phyloP scores from a whole-genome alignment of 805 yeast genomes.

The Candida pseudoglaebosa region DNA sequence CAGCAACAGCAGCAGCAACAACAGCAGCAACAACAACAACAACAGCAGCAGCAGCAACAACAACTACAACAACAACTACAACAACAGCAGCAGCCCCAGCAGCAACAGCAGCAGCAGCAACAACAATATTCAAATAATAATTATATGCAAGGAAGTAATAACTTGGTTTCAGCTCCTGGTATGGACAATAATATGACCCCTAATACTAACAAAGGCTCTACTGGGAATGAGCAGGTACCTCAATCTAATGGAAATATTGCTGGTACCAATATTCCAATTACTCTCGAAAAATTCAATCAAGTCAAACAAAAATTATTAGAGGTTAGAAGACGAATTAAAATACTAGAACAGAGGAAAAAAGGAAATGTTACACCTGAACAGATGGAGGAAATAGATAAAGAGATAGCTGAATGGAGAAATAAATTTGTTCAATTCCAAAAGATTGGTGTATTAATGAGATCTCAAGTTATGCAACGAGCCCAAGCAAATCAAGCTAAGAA shows the following conservation, averaged over 20 bases:
- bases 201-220: background rate
- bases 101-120: background rate
- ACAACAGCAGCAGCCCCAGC: constrained; percentile 17
- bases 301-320: constrained; percentile 46
- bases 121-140: background rate
- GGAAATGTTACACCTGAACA: constrained; percentile 44
- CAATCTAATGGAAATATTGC: background rate
- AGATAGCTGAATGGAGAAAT: constrained; percentile 44
- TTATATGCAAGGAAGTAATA: background rate
- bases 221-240: background rate
- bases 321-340: constrained; percentile 46
- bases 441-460: constrained; percentile 45
- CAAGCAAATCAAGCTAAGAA: constrained; percentile 8
- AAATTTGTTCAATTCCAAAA: constrained; percentile 49
- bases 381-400: constrained; percentile 40
- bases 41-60: constrained; percentile 11
- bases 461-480: constrained; percentile 35
- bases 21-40: constrained; percentile 5
- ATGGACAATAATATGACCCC: background rate
- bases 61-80: constrained; percentile 33
- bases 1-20: constrained; percentile 8
- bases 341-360: constrained; percentile 46
- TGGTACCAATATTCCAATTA: constrained; percentile 10
- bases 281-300: constrained; percentile 38
- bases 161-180: background rate